Conservation (phyloP, 352 stramenopile genomes). For the Phytophthora fragariaefolia region DNA sequence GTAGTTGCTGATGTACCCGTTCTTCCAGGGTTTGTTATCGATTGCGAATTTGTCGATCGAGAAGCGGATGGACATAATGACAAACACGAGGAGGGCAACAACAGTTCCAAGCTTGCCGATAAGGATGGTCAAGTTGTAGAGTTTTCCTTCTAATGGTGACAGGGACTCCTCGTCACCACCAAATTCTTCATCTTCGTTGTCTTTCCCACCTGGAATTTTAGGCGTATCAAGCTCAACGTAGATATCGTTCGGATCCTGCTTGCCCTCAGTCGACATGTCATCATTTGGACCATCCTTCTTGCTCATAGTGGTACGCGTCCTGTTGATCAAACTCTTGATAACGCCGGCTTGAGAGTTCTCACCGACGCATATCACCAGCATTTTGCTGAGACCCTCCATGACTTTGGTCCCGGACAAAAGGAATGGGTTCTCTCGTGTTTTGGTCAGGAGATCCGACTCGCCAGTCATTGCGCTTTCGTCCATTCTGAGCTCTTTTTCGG, state of each 20-base stretch:
- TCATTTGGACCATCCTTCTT: slow-evolving; percentile 1
- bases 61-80: slow-evolving; percentile 39
- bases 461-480: slow-evolving; percentile 53
- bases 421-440: slow-evolving; percentile 53
- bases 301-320: not conserved
- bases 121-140: slow-evolving; percentile 58
- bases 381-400: slow-evolving; percentile 77
- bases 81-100: slow-evolving; percentile 54
- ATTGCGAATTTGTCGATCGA: slow-evolving; percentile 39
- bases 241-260: not conserved
- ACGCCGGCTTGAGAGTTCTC: slow-evolving; percentile 86
- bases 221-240: slow-evolving; percentile 37
- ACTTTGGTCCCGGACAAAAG: slow-evolving; percentile 57
- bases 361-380: slow-evolving; percentile 90
- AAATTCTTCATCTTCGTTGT: slow-evolving; percentile 3
- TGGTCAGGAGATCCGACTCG: slow-evolving; percentile 44
- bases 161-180: slow-evolving; percentile 4
- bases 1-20: slow-evolving; percentile 31
- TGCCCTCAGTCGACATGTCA: not conserved
- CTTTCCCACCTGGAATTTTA: not conserved
- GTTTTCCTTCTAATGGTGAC: slow-evolving; percentile 65
- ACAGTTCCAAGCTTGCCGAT: slow-evolving; percentile 48
- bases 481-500: slow-evolving; percentile 47
- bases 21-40: slow-evolving; percentile 27
- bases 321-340: slow-evolving; percentile 66